phyloP scores from a whole-genome alignment of 306 rosid genomes.

The Vigna radiata region DNA sequence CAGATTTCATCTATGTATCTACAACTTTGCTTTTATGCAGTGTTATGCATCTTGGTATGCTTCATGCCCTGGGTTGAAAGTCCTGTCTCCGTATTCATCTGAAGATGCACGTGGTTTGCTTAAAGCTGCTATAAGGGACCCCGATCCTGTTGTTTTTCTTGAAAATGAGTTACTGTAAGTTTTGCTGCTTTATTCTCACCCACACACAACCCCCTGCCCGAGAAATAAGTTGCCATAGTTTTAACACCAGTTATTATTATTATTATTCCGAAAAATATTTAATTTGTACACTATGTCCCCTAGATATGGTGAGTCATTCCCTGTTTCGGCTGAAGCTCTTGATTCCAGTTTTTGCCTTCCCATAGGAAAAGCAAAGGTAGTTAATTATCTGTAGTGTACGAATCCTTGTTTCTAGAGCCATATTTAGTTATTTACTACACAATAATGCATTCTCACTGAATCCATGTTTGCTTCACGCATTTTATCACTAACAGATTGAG shows the following conservation, averaged over 20 bases:
- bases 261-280: not conserved
- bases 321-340: constrained; percentile 93
- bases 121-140: constrained; percentile 99
- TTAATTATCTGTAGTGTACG: constrained; percentile 32
- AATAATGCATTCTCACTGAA: constrained; percentile 9
- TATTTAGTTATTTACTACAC: constrained; percentile 11
- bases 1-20: constrained; percentile 17
- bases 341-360: constrained; percentile 98
- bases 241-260: constrained; percentile 17
- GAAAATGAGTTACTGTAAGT: constrained; percentile 98
- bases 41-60: constrained; percentile 96
- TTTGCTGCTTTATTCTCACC: not conserved
- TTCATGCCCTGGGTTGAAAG: constrained; percentile 92
- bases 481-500: constrained; percentile 69
- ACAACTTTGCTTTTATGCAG: constrained; percentile 53
- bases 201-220: not conserved
- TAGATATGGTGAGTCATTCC: constrained; percentile 98
- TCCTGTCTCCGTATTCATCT: constrained; percentile 89
- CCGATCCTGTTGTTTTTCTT: constrained; percentile 98
- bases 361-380: constrained; percentile 98
- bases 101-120: constrained; percentile 98
- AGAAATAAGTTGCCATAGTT: constrained; percentile 3
- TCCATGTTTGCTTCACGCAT: constrained; percentile 25
- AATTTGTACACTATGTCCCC: constrained; percentile 47
- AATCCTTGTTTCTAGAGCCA: constrained; percentile 34